Evolutionary conservation across 1,284 basidiomycete species (phyloP).

Genomic region (Megacollybia platyphylla): DNA sequence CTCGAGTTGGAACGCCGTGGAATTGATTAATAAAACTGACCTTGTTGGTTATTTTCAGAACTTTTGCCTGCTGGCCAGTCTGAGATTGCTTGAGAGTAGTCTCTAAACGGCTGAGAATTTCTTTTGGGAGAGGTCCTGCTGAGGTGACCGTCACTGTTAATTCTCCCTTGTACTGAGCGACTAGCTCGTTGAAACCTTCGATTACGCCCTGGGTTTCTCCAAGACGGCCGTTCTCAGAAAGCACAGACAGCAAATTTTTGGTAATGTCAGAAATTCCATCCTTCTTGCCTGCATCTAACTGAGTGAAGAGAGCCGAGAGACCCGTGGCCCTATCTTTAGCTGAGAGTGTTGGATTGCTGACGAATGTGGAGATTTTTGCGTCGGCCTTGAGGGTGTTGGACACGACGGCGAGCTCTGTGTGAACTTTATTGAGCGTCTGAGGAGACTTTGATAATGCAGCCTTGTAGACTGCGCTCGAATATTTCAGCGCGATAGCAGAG

Average conservation of each 20-base stretch:
- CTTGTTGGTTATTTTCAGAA: slow-evolving; percentile 81
- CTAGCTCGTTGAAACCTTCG: slow-evolving; percentile 84
- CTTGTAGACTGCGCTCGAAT: slow-evolving; percentile 88
- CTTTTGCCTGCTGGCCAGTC: slow-evolving; percentile 75
- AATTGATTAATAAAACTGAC: slow-evolving; percentile 23
- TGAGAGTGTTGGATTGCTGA: slow-evolving; percentile 85
- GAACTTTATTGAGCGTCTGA: slow-evolving; percentile 69
- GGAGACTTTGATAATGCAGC: slow-evolving; percentile 85
- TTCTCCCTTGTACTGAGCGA: slow-evolving; percentile 87
- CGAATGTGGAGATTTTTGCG: slow-evolving; percentile 57
- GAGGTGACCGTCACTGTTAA: slow-evolving; percentile 89
- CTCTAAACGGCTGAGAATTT: slow-evolving; percentile 68
- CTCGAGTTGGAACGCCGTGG: slow-evolving; percentile 5
- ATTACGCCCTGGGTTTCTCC: slow-evolving; percentile 79
- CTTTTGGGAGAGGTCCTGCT: slow-evolving; percentile 66
- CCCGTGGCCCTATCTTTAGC: slow-evolving; percentile 62
- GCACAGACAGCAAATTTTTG: slow-evolving; percentile 84
- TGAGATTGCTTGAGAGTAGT: slow-evolving; percentile 75
- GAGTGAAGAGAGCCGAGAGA: slow-evolving; percentile 56
- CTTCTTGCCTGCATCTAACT: slow-evolving; percentile 52
- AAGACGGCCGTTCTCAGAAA: slow-evolving; percentile 91
- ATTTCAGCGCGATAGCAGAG: slow-evolving; percentile 74
- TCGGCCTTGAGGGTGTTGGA: slow-evolving; percentile 52
- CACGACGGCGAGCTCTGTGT: slow-evolving; percentile 68
- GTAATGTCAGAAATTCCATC: slow-evolving; percentile 75